A percentile compares a stretch with the other conserved stretches of the same genome.
Evolutionary conservation across 2,329 filamentous ascomycete genomes (phyloP).

Genomic region (Tolypocladium paradoxum): DNA sequence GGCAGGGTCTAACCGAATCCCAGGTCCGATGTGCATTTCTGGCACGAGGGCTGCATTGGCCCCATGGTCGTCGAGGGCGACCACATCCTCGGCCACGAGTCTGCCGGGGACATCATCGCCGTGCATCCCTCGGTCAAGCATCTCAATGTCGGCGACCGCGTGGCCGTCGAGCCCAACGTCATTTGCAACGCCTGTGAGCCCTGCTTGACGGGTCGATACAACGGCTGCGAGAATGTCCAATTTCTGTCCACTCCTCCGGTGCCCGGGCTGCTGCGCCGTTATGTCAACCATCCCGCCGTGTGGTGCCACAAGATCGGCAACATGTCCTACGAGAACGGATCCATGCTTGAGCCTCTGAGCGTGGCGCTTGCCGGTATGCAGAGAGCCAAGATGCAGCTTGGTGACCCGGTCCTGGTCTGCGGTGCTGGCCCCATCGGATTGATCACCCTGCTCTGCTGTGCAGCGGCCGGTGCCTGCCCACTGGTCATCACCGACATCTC

Average conservation of each 20-base stretch:
- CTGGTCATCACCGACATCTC: conserved; percentile 94
- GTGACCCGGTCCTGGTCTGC: conserved; percentile 80
- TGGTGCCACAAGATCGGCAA: conserved; percentile 96
- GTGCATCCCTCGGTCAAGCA: conserved; percentile 68
- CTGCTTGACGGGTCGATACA: conserved; percentile 87
- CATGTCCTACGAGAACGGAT: conserved; percentile 86
- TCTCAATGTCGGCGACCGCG: conserved; percentile 77
- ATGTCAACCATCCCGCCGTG: conserved; percentile 85
- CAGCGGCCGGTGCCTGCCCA: conserved; percentile 79
- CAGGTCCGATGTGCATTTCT: conserved; percentile 93
- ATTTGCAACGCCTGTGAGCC: conserved; percentile 87
- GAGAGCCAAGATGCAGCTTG: conserved; percentile 67
- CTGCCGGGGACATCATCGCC: conserved; percentile 72
- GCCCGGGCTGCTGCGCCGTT: conserved; percentile 75
- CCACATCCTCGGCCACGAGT: conserved; percentile 92
- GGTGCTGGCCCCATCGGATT: conserved; percentile 91
- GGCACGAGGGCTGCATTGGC: conserved; percentile 89
- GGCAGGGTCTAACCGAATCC: conserved; percentile 5
- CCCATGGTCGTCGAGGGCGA: conserved; percentile 86
- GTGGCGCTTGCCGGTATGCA: conserved; percentile 86
- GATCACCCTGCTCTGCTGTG: conserved; percentile 73
- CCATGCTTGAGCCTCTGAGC: conserved; percentile 79
- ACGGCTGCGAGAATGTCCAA: conserved; percentile 75
- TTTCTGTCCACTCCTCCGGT: conserved; percentile 91
- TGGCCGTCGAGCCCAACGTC: conserved; percentile 89